A percentile compares a stretch with the other conserved stretches of the same genome.
Evolutionary conservation across 106 monocot species (phyloP).

Genomic region (Dioscorea dumetorum): DNA sequence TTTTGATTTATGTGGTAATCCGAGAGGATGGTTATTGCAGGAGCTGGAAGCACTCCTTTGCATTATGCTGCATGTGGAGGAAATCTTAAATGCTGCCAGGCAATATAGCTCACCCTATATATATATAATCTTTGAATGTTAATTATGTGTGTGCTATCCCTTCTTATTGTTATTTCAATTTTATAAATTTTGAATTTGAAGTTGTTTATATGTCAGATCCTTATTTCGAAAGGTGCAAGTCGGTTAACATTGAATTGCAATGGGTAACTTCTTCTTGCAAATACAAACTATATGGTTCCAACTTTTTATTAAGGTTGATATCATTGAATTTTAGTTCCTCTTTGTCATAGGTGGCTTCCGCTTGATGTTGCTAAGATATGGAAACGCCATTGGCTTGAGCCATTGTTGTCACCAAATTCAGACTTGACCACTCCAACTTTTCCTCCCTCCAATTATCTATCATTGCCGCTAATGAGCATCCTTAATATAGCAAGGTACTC

Average conservation of each 20-base stretch:
- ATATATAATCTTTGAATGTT: not conserved
- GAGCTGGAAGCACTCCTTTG: constrained; percentile 91
- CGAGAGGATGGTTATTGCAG: constrained; percentile 23
- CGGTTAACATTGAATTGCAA: constrained; percentile 86
- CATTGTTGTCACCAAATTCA: constrained; percentile 64
- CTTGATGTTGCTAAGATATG: constrained; percentile 87
- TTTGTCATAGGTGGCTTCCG: constrained; percentile 80
- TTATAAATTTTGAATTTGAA: constrained; percentile 4
- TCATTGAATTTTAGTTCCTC: not conserved
- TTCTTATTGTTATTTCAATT: not conserved
- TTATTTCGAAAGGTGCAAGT: constrained; percentile 85
- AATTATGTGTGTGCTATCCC: not conserved
- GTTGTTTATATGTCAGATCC: constrained; percentile 41
- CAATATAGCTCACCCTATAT: constrained; percentile 7
- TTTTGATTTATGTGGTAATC: not conserved
- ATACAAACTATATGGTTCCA: not conserved
- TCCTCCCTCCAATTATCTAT: constrained; percentile 66
- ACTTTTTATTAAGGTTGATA: not conserved
- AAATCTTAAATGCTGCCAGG: constrained; percentile 90
- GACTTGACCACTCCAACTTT: constrained; percentile 41
- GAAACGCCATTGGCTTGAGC: constrained; percentile 62
- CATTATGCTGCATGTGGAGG: constrained; percentile 98
- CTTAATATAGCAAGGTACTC: constrained; percentile 88
- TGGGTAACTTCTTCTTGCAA: constrained; percentile 40
- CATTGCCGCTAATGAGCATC: constrained; percentile 87